Base-by-base conservation (phyloP, 106 monocot genomes). In the Apostasia shenzhenica region DNA sequence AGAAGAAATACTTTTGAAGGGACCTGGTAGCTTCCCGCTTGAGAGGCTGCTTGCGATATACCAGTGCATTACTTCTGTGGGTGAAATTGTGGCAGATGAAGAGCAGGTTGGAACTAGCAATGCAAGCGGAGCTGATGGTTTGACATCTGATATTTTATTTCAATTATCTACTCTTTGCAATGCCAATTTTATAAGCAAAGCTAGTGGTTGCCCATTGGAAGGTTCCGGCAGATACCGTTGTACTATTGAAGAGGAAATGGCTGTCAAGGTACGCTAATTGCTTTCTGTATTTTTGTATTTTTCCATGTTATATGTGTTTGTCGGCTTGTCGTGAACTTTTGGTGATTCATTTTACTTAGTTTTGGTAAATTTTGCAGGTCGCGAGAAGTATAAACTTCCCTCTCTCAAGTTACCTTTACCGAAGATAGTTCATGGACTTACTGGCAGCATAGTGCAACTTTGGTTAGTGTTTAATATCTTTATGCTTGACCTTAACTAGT, bases 21-120 rank as follows among this genome's bases (percentile, higher is more conserved):
- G 93, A 51, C 99, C 99, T 45, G 99, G 90, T 54, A 93, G 73
- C 64, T 99, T 99, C 59, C 92, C 99, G 45, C 63, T 99, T 44
- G 99, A 99, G 76, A 87, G 99, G 70, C 54, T 99, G 56, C 63
- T 99, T 56, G 99, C 90, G 10, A 90, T 99, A 73, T 99, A 90
- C 68, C 90, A 99, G 66, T 99, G 93, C 65, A 90, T 93, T 56
- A 84, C 93, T 41, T 93, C 85, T 8, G 84, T 89, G 3, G 48
- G 66, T 39, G 99, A 99, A 71, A 74, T 57, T 59, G 40, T 6
- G 39, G 50, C 56, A 43, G 80, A 81, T 37, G 80, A 82, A 63
- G 65, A 67, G 8, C 59, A 55, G 14, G 48, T 64, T 54, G 67
- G 67, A 67, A 79, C 81, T 65, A 63, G 71, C 8, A 7, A 10